phyloP scores from a whole-genome alignment of 352 stramenopile genomes.

The Plasmopara halstedii region DNA sequence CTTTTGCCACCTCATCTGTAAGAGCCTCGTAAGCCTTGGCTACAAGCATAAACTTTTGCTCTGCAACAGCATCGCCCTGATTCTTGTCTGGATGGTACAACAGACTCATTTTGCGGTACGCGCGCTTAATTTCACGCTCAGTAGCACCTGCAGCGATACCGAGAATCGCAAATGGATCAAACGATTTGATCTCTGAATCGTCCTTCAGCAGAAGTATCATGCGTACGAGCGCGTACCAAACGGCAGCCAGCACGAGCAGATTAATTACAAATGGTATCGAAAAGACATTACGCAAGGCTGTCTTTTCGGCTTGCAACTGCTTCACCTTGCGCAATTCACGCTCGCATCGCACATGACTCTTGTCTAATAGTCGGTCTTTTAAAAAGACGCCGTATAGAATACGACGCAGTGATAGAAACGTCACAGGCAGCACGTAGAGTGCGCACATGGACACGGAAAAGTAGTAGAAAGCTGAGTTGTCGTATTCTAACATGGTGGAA shows the following conservation, averaged over 20 bases:
- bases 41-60: constrained; percentile 99
- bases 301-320: constrained; percentile 81
- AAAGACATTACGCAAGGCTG: constrained; percentile 77
- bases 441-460: constrained; percentile 95
- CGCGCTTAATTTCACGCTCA: constrained; percentile 91
- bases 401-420: constrained; percentile 79
- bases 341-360: constrained; percentile 71
- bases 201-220: constrained; percentile 88
- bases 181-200: constrained; percentile 97
- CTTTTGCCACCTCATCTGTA: constrained; percentile 93
- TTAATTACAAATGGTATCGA: constrained; percentile 70
- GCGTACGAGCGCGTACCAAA: constrained; percentile 86
- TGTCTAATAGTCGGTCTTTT: constrained; percentile 84
- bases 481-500: constrained; percentile 94
- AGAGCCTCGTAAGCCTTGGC: constrained; percentile 93
- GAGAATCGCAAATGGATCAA: constrained; percentile 97
- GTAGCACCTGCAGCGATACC: constrained; percentile 88
- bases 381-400: constrained; percentile 88
- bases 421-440: constrained; percentile 95
- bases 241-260: constrained; percentile 52
- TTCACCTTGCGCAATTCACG: constrained; percentile 81
- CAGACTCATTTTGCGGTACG: constrained; percentile 91
- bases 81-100: constrained; percentile 95
- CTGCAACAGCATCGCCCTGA: constrained; percentile 92
- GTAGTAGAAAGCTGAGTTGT: constrained; percentile 99